phyloP scores from a whole-genome alignment of 345 rosid species.

The Gossypioides kirkii region DNA sequence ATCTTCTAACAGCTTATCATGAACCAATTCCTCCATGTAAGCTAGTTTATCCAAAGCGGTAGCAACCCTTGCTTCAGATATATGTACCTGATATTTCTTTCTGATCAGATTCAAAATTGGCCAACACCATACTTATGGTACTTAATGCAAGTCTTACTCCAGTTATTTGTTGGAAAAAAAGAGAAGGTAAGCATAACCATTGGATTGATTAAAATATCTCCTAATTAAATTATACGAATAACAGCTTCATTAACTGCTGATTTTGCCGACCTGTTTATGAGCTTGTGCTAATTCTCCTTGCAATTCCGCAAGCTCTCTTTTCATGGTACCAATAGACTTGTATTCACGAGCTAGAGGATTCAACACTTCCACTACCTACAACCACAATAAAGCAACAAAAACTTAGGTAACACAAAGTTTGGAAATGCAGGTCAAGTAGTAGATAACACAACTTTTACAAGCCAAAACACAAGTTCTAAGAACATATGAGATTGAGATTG shows the following conservation, averaged over 20 bases:
- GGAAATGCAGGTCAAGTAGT: background rate
- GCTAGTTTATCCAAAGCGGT: slow-evolving; percentile 92
- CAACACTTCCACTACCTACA: slow-evolving; percentile 90
- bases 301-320: slow-evolving; percentile 85
- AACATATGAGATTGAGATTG: background rate
- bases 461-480: background rate
- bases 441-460: background rate
- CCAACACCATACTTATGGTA: background rate
- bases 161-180: background rate
- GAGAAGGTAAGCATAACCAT: background rate
- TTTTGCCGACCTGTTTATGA: slow-evolving; percentile 61
- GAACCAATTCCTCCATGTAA: slow-evolving; percentile 85
- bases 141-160: background rate
- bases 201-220: background rate
- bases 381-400: slow-evolving; percentile 10
- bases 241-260: background rate
- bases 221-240: background rate
- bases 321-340: slow-evolving; percentile 87
- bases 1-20: slow-evolving; percentile 68
- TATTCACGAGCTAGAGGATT: slow-evolving; percentile 94
- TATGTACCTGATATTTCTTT: slow-evolving; percentile 66
- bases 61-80: slow-evolving; percentile 92
- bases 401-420: background rate
- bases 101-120: slow-evolving; percentile 10
- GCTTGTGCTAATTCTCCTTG: slow-evolving; percentile 83